Conservation (phyloP, 805 yeast species). For the Kluyveromyces dobzhanskii region DNA sequence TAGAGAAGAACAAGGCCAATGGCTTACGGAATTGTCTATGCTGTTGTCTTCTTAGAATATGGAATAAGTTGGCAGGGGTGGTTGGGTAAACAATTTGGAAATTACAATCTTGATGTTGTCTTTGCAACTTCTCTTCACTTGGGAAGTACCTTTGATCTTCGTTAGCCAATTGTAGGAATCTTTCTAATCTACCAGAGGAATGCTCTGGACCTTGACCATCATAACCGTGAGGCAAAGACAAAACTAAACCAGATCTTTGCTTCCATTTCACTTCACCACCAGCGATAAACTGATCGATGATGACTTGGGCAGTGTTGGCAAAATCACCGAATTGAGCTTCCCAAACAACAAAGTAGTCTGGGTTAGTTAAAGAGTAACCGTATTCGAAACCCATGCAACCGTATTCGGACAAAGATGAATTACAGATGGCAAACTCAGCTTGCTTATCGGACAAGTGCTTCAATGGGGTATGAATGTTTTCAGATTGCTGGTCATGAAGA, state of each 20-base stretch:
- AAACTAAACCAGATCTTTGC: slow-evolving; percentile 93
- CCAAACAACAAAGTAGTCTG: slow-evolving; percentile 96
- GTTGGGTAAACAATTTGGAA: slow-evolving; percentile 98
- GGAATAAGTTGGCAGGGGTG: slow-evolving; percentile 95
- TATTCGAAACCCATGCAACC: slow-evolving; percentile 99
- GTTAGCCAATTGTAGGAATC: slow-evolving; percentile 90
- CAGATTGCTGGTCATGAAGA: slow-evolving; percentile 89
- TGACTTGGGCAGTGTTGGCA: slow-evolving; percentile 98
- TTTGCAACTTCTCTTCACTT: slow-evolving; percentile 71
- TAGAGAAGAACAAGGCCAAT: slow-evolving; percentile 79
- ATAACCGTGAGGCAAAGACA: slow-evolving; percentile 97
- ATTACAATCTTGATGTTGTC: slow-evolving; percentile 99
- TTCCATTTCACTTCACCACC: slow-evolving; percentile 98
- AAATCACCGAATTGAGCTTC: slow-evolving; percentile 99
- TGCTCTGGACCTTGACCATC: slow-evolving; percentile 99
- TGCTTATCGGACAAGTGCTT: slow-evolving; percentile 70
- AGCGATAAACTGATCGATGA: slow-evolving; percentile 91
- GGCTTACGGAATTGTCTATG: slow-evolving; percentile 98
- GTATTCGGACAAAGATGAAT: slow-evolving; percentile 95
- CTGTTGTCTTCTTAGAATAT: slow-evolving; percentile 95
- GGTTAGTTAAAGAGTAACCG: slow-evolving; percentile 96
- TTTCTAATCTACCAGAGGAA: slow-evolving; percentile 94
- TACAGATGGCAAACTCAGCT: slow-evolving; percentile 79
- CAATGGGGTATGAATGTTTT: slow-evolving; percentile 77
- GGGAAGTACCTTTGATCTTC: slow-evolving; percentile 97